A percentile compares a stretch with the other conserved stretches of the same genome.
phyloP scores from a whole-genome alignment of 192 early-diverging fungal genomes.

The Linnemannia hyalina region DNA sequence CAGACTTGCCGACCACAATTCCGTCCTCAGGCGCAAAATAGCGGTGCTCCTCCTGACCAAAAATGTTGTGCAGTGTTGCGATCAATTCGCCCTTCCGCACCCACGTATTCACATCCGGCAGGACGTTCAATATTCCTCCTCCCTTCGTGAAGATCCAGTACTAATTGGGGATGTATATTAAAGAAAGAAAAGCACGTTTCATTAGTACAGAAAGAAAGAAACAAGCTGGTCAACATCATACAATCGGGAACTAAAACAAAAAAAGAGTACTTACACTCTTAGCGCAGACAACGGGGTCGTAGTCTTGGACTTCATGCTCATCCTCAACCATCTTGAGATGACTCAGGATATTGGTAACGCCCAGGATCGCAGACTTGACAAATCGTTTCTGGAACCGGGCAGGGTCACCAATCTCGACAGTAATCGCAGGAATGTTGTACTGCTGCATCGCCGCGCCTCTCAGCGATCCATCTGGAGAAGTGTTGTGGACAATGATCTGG shows the following conservation, averaged over 20 bases:
- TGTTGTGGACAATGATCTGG: constrained; percentile 84
- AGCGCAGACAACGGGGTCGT: constrained; percentile 73
- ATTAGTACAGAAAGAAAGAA: not conserved
- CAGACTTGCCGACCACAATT: constrained; percentile 86
- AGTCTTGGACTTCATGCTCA: constrained; percentile 65
- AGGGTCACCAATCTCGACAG: constrained; percentile 94
- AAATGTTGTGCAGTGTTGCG: constrained; percentile 89
- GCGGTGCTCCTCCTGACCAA: constrained; percentile 88
- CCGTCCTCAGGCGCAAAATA: constrained; percentile 86
- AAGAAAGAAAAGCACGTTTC: not conserved
- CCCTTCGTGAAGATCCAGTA: constrained; percentile 90
- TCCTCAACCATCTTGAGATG: constrained; percentile 75
- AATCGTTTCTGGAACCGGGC: constrained; percentile 87
- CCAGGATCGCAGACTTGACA: constrained; percentile 74
- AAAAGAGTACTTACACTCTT: constrained; percentile 59
- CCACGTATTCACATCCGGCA: constrained; percentile 85
- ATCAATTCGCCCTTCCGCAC: constrained; percentile 87
- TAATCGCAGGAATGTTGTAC: constrained; percentile 86
- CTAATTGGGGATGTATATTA: constrained; percentile 4
- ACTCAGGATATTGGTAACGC: constrained; percentile 72
- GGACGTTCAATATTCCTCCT: constrained; percentile 89
- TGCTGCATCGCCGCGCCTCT: constrained; percentile 79
- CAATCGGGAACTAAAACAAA: constrained; percentile 3
- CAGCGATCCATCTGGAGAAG: constrained; percentile 79
- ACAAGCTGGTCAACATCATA: not conserved